phyloP scores from a whole-genome alignment of 2,329 filamentous ascomycete species.

The Verticillium longisporum region DNA sequence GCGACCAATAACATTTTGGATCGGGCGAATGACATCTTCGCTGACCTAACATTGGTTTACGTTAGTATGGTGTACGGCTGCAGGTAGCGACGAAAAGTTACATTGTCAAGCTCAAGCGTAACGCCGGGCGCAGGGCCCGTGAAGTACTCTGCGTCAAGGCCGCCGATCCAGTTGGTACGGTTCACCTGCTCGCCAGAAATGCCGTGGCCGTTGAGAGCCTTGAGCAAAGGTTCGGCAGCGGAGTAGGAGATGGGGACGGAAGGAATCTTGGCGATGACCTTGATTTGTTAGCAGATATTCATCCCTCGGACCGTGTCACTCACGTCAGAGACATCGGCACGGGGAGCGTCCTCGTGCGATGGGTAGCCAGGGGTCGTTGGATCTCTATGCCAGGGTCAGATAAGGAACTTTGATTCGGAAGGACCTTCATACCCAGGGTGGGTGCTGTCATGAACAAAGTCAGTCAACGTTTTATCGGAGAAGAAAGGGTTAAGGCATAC shows the following conservation, averaged over 20 bases:
- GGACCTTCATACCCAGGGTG: neutral
- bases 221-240: slow-evolving; percentile 71
- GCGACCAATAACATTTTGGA: slow-evolving; percentile 74
- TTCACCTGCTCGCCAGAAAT: slow-evolving; percentile 61
- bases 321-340: slow-evolving; percentile 47
- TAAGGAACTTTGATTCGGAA: slow-evolving; percentile 25
- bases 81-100: slow-evolving; percentile 35
- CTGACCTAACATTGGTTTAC: neutral
- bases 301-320: neutral
- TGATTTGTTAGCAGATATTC: neutral
- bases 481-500: neutral
- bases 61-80: neutral
- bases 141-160: slow-evolving; percentile 32
- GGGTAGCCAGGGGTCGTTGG: slow-evolving; percentile 81
- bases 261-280: slow-evolving; percentile 66
- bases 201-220: slow-evolving; percentile 70
- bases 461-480: neutral
- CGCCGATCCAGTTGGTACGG: slow-evolving; percentile 50
- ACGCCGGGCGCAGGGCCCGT: slow-evolving; percentile 44
- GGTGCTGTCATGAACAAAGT: neutral
- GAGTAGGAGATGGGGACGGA: slow-evolving; percentile 75
- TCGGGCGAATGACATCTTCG: slow-evolving; percentile 59
- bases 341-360: slow-evolving; percentile 63
- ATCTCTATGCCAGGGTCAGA: slow-evolving; percentile 35
- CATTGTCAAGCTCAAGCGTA: slow-evolving; percentile 58